These are phyloP conservation scores for Austroboletus eburneus DNA, from an alignment of 768 basidiomycete genomes.

Conservation along the genomic window DNA sequence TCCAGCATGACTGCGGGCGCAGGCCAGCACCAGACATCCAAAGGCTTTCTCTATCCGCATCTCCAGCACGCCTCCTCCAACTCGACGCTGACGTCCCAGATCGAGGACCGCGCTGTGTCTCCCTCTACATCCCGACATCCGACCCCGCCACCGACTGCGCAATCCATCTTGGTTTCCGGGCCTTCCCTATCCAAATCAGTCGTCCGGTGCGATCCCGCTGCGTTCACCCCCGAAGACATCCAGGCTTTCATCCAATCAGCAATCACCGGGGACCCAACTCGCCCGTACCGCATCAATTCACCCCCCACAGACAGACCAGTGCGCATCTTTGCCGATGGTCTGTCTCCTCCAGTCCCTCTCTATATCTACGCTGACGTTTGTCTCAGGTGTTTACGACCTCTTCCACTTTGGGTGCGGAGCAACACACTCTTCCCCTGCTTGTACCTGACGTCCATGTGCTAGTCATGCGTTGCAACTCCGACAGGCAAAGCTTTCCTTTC, in stretches of 20 bases:
- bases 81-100: slow-evolving; percentile 49
- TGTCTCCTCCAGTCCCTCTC: slow-evolving; percentile 19
- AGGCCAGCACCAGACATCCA: slow-evolving; percentile 35
- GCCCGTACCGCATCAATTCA: slow-evolving; percentile 80
- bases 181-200: slow-evolving; percentile 39
- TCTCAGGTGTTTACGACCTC: slow-evolving; percentile 87
- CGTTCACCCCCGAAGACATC: slow-evolving; percentile 72
- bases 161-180: slow-evolving; percentile 33
- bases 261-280: slow-evolving; percentile 62
- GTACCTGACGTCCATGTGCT: slow-evolving; percentile 9
- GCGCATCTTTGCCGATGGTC: slow-evolving; percentile 92
- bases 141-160: slow-evolving; percentile 23
- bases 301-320: slow-evolving; percentile 79
- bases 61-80: slow-evolving; percentile 45
- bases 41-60: slow-evolving; percentile 23
- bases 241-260: slow-evolving; percentile 71
- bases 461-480: slow-evolving; percentile 95
- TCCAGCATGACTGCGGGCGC: slow-evolving; percentile 62
- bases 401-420: slow-evolving; percentile 86
- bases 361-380: slow-evolving; percentile 1
- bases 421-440: background rate
- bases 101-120: slow-evolving; percentile 18
- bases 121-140: slow-evolving; percentile 19
- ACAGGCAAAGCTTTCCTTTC: slow-evolving; percentile 93
- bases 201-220: slow-evolving; percentile 56